Conservation (phyloP, 495 filamentous ascomycete genomes). For the Halenospora varia region DNA sequence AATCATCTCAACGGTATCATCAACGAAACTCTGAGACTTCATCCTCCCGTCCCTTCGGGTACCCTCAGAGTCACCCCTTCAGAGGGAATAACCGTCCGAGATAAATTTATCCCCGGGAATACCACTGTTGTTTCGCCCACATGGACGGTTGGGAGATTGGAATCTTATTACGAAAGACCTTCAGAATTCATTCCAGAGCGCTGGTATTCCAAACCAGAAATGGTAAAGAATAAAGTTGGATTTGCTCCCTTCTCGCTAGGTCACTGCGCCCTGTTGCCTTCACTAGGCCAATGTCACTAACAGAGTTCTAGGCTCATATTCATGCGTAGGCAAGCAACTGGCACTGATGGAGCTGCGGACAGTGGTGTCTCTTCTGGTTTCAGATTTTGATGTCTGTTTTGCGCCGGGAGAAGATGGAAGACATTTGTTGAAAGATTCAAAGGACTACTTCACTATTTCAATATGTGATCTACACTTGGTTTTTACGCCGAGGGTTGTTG, state of each 20-base stretch:
- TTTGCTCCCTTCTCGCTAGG: neutral
- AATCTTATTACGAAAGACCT: neutral
- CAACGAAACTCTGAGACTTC: neutral
- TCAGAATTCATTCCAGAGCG: neutral
- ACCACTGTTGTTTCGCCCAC: neutral
- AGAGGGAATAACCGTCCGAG: neutral
- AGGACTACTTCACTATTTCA: neutral
- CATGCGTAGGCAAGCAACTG: neutral
- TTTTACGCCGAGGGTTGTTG: too few relatives aligned
- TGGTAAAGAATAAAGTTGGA: neutral
- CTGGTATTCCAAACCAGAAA: neutral
- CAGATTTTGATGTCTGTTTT: neutral
- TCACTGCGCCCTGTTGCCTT: neutral
- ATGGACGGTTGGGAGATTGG: neutral
- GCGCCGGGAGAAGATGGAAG: neutral
- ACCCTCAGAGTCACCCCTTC: neutral
- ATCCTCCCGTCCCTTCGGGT: neutral
- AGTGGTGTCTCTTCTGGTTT: neutral
- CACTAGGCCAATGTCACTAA: neutral
- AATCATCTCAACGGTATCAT: neutral
- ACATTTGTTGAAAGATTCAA: neutral
- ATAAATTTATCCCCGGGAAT: neutral
- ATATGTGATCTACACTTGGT: too few relatives aligned
- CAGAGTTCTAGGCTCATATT: neutral
- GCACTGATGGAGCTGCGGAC: neutral